Base-by-base conservation (phyloP, 345 rosid species). In the Passiflora organensis region DNA sequence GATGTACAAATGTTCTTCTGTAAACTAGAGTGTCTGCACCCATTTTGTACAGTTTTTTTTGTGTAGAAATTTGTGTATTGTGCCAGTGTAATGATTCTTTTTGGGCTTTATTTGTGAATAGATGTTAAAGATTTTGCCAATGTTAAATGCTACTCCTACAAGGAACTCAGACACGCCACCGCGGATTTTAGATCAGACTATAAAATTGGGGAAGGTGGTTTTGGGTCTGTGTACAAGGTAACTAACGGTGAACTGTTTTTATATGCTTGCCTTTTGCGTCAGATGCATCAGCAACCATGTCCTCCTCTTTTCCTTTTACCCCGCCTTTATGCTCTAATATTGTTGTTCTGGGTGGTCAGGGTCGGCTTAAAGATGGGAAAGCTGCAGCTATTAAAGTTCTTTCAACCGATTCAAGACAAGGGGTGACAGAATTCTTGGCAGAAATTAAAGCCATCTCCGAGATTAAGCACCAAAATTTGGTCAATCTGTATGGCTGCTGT, bases 201-300 rank as follows among this genome's bases (percentile, higher is more conserved):
- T 57, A 86, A 93, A 69, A 84, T 93, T 67, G 99, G 99, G 32
- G 99, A 86, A 74, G 99, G 99, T 38, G 99, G 96, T 45, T 93
- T 89, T 53, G 99, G 99, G 68, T 77, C 83, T 58, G 99, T 93
- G 23, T 90, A 81, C 65, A 84, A 81, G 95, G 97, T 90, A 69
- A 61, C 24, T 43, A n/a, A n/a, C n/a, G n/a, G n/a, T n/a, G 11
- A 16, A 53, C 38, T n/a, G 43, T 50, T 62, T 42, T 13, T 59
- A 28, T 48, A 72, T 24, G 28, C 32, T 57, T 50, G 6, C 28
- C 1, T 20, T 32, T 23, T 52, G 15, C 38, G 24, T 32, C 21
- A n/a, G n/a, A n/a, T n/a, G n/a, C n/a, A n/a, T n/a, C n/a, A n/a
- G n/a, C n/a, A n/a, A n/a, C n/a, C n/a, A n/a, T n/a, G n/a, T n/a